These are phyloP conservation scores for Russula dissimulans DNA, from an alignment of 768 basidiomycete species.

Conservation along the genomic window DNA sequence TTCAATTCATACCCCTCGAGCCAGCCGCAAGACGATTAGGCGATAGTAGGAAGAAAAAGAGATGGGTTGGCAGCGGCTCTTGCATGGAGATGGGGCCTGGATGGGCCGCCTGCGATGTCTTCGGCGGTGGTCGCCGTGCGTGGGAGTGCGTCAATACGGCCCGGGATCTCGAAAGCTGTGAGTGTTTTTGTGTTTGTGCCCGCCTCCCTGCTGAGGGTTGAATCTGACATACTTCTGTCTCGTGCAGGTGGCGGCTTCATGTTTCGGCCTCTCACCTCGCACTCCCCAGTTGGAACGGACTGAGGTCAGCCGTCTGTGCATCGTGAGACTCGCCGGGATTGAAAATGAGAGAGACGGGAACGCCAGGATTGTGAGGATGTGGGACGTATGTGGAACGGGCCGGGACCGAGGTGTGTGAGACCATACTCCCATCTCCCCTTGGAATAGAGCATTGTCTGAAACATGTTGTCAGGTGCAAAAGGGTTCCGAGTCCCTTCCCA, in stretches of 20 bases:
- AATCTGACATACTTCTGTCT: not conserved
- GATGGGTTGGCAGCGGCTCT: constrained; percentile 27
- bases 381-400: too few relatives aligned
- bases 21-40: too few relatives aligned
- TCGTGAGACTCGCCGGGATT: too few relatives aligned
- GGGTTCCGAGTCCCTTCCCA: too few relatives aligned
- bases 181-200: constrained; percentile 19
- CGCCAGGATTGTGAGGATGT: too few relatives aligned
- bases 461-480: too few relatives aligned
- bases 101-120: constrained; percentile 36
- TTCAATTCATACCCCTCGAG: too few relatives aligned
- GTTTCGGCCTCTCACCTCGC: constrained; percentile 25
- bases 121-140: constrained; percentile 29
- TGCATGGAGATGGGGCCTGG: constrained; percentile 22
- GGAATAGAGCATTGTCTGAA: too few relatives aligned
- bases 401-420: too few relatives aligned
- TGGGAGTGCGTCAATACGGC: constrained; percentile 44
- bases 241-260: constrained; percentile 40
- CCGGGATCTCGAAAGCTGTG: constrained; percentile 45
- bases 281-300: constrained; percentile 34
- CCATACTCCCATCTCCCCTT: too few relatives aligned
- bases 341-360: too few relatives aligned
- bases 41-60: constrained; percentile 6
- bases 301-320: too few relatives aligned
- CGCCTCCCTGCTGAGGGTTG: not conserved